phyloP scores from a whole-genome alignment of 345 rosid genomes.

The Pugionium dolabratum region DNA sequence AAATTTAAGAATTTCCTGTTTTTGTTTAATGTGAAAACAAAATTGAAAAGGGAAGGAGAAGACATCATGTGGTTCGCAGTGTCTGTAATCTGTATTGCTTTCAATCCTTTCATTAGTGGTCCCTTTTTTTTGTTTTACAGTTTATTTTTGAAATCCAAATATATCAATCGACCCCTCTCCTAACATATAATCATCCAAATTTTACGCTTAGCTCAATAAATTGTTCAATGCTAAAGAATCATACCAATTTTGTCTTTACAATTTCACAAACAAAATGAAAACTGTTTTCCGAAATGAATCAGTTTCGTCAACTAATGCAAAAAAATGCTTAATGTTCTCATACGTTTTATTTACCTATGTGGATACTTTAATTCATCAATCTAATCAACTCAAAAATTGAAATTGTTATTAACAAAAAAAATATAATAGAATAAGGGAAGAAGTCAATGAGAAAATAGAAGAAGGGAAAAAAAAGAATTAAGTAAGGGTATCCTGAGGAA shows the following conservation, averaged over 20 bases:
- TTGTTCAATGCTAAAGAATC: conserved; percentile 1
- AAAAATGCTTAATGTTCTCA: too few species aligned
- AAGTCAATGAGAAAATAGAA: conserved; percentile 13
- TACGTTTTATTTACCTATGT: too few species aligned
- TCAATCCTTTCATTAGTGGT: conserved; percentile 29
- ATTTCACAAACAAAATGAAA: too few species aligned
- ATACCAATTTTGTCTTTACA: background rate
- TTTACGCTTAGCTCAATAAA: conserved; percentile 9
- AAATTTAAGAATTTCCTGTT: background rate
- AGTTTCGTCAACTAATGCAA: too few species aligned
- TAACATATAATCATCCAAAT: conserved; percentile 9
- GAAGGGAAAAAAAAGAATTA: background rate
- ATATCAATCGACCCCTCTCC: conserved; percentile 7
- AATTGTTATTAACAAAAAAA: background rate
- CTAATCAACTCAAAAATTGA: background rate
- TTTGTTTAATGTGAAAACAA: too few species aligned
- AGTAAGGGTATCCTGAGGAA: conserved; percentile 18
- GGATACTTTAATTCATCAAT: too few species aligned
- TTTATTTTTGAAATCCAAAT: conserved; percentile 31
- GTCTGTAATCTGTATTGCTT: conserved; percentile 32
- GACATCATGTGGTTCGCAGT: conserved; percentile 31
- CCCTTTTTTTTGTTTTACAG: conserved; percentile 25
- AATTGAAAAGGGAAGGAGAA: conserved; percentile 2
- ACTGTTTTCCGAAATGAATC: too few species aligned
- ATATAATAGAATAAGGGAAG: background rate